Evolutionary conservation across 2,329 filamentous ascomycete genomes (phyloP).

Genomic region (Aspergillus versicolor): DNA sequence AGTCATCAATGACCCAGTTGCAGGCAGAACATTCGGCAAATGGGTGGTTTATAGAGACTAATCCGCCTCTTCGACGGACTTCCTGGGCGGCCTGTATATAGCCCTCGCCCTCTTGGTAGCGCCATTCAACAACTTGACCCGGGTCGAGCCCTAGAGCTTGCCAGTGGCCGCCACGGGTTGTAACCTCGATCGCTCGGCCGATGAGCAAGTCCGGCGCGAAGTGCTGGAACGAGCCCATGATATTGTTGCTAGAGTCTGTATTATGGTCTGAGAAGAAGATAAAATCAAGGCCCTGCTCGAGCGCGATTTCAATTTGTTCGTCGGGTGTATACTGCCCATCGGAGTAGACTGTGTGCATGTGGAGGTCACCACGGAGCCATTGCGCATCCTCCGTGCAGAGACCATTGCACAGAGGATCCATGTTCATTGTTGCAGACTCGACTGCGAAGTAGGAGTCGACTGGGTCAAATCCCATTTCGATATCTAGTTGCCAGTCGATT

Average conservation of each 20-base stretch:
- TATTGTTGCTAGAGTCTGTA: neutral
- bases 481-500: neutral
- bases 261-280: neutral
- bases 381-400: neutral
- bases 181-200: neutral
- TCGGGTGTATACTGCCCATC: neutral
- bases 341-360: neutral
- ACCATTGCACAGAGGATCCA: neutral
- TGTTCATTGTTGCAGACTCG: neutral
- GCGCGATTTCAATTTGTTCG: neutral
- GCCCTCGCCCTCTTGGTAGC: neutral
- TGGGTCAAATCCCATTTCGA: neutral
- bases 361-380: neutral
- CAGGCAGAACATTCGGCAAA: neutral
- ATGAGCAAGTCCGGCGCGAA: neutral
- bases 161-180: neutral
- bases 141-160: neutral
- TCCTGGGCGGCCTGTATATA: neutral
- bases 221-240: neutral
- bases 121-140: neutral
- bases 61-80: neutral
- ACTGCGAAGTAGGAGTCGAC: neutral
- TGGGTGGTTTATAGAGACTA: neutral
- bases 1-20: neutral
- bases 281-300: neutral